phyloP scores from a whole-genome alignment of 2,329 filamentous ascomycete species.

The Whalleya microplaca region DNA sequence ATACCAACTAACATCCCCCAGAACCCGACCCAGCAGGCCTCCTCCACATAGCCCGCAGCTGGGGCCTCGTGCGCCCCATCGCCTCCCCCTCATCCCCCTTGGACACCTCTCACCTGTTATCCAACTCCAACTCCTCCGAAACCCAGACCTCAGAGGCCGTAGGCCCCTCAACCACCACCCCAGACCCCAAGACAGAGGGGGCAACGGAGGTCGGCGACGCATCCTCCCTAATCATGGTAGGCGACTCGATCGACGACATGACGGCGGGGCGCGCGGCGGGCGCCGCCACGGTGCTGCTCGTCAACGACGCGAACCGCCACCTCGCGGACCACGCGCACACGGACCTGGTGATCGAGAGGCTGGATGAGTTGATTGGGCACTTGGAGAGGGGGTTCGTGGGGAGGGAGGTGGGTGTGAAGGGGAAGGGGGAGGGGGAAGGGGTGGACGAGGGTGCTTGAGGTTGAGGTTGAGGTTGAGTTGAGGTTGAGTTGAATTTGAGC shows the following conservation, averaged over 20 bases:
- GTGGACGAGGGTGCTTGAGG: too few relatives aligned
- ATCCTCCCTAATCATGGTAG: slow-evolving; percentile 64
- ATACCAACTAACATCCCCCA: background rate
- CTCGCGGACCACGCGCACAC: slow-evolving; percentile 75
- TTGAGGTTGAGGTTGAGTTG: too few relatives aligned
- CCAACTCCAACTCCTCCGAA: too few relatives aligned
- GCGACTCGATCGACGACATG: slow-evolving; percentile 91
- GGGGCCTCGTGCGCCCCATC: slow-evolving; percentile 67
- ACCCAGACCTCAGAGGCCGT: too few relatives aligned
- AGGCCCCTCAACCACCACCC: too few relatives aligned
- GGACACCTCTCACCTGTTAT: too few relatives aligned
- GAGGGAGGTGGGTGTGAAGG: too few relatives aligned
- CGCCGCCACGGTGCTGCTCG: slow-evolving; percentile 85
- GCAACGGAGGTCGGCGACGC: slow-evolving; percentile 50
- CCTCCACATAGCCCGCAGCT: slow-evolving; percentile 77
- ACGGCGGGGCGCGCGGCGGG: slow-evolving; percentile 81
- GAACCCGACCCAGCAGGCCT: slow-evolving; percentile 87
- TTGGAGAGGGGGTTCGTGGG: slow-evolving; percentile 78
- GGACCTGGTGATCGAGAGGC: slow-evolving; percentile 69
- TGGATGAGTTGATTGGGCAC: slow-evolving; percentile 80
- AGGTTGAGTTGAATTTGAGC: too few relatives aligned
- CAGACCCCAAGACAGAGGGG: slow-evolving; percentile 12
- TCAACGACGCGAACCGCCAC: slow-evolving; percentile 78
- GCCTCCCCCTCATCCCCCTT: slow-evolving; percentile 28
- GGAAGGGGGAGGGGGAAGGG: too few relatives aligned